Evolutionary conservation across 331 rosid species (phyloP), one percentile per base, ranked within the genome.

Genomic region (Quercus tomentella): DNA sequence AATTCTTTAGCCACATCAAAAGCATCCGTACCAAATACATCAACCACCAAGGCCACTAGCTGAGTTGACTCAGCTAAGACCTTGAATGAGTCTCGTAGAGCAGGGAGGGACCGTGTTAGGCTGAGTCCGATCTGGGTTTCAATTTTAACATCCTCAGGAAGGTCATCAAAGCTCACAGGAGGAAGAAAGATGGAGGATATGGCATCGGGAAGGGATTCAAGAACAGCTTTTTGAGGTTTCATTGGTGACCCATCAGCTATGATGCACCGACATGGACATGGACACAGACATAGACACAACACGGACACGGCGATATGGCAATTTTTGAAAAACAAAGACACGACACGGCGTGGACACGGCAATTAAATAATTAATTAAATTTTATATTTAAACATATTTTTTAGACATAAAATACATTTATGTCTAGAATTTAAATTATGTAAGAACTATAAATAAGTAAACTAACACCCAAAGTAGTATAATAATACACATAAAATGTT

Each of bases 1-100:
- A 82, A 33, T 31, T 90, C 88, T 45, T 81, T 80, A 31, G 87
- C 89, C 10, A 86, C 55, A 6, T 84, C 80, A 1, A 85, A 80
- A 7, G 89, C 86, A 4, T 82, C 88, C 0, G 55, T 7, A 1
- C 77, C 88, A 6, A 88, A 57, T 8, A 62, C 6, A 78, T 90
- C 94, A 2, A 63, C 85, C 2, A 88, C 61, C 4, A 90, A 33
- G 12, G 86, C 87, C 21, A 71, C 80, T 1, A 81, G 61, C 0
- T 9, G 56, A 41, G 83, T 37, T 54, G 75, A n/a, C 72, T 45
- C 69, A 16, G 30, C 31, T 0, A 26, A 16, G 71, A 56, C n/a
- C 21, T 31, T 65, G 2, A 88, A 18, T 0, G 87, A 25, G 28
- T 82, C 79, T 2, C 23, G 76, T 2, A 89, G 76, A 7, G 41